Base-by-base conservation (phyloP, 2,329 filamentous ascomycete genomes). In the Ramichloridium luteum region DNA sequence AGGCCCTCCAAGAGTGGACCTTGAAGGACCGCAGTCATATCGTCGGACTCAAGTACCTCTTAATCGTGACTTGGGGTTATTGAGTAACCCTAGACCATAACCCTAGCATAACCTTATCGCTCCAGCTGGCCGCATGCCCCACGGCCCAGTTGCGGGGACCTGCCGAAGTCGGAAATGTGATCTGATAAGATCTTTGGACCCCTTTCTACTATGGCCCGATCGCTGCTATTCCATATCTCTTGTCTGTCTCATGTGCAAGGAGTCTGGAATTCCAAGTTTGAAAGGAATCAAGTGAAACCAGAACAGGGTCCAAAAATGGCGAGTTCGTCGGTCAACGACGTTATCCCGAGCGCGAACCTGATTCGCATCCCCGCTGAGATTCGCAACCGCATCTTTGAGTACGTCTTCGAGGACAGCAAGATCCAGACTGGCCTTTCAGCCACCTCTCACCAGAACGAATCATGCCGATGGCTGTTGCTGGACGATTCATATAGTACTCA, bases 401-500 rank as follows among this genome's bases (percentile, higher is more conserved):
- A 23, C 20, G 20, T 23, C 20, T 23, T 23, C 20, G 20, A 23
- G 8, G n/a, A 23, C 20, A 23, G 8, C 20, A 23, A 23, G 8
- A 23, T 8, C 20, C 20, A 23, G n/a, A n/a, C n/a, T n/a, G n/a
- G n/a, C n/a, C n/a, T n/a, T n/a, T n/a, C n/a, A 23, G 20, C 8
- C 8, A 23, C 8, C 20, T n/a, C 8, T 8, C 20, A 23, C 8
- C 20, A 23, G n/a, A 8, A 23, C 8, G 8, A 23, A 23, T n/a
- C 20, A 8, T n/a, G 8, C 20, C 20, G 20, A 23, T 23, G 5
- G 22, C 45, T 53, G 25, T 30, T 32, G 5, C 30, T 50, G 3
- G 34, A 55, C 39, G 45, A 50, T 13, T 35, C 45, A 11, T 53
- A 58, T 39, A 39, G 13, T 14, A 39, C 52, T 10, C 44, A 48